Evolutionary conservation across 495 filamentous ascomycete species (phyloP).

Genomic region (Collariella sp.): DNA sequence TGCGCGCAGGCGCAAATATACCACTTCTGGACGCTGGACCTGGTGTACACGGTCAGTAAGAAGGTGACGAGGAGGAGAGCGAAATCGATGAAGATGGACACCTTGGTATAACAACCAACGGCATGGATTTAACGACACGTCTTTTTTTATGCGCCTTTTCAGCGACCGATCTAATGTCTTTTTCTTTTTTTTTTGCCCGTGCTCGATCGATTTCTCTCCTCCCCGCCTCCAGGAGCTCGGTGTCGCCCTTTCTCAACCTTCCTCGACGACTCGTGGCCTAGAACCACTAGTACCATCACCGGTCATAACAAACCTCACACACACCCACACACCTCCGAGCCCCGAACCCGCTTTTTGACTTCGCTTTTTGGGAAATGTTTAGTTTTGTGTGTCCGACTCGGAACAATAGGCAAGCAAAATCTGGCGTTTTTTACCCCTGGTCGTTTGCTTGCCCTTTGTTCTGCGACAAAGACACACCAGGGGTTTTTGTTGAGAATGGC

Average conservation of each 20-base stretch:
- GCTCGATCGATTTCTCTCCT: neutral
- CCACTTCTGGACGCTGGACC: conserved; percentile 57
- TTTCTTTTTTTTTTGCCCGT: neutral
- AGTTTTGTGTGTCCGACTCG: conserved; percentile 3
- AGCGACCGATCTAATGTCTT: neutral
- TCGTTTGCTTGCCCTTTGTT: conserved; percentile 19
- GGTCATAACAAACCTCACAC: too few species aligned
- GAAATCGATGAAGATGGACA: conserved; percentile 34
- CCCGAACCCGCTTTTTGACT: conserved; percentile 2
- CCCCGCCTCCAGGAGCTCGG: neutral
- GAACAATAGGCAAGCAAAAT: neutral
- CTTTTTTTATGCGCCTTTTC: conserved; percentile 6
- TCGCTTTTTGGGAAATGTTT: conserved; percentile 13
- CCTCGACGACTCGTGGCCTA: neutral
- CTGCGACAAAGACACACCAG: conserved; percentile 23
- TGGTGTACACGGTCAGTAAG: conserved; percentile 60
- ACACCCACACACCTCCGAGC: neutral
- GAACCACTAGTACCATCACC: neutral
- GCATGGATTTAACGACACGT: conserved; percentile 8
- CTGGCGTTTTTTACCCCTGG: conserved; percentile 1
- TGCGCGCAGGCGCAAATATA: conserved; percentile 53
- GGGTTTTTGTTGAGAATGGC: conserved; percentile 26
- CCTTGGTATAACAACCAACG: conserved; percentile 32
- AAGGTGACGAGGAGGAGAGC: conserved; percentile 45
- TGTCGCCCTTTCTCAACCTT: neutral